phyloP scores from a whole-genome alignment of 768 basidiomycete genomes.

The Leccinum arenicola region DNA sequence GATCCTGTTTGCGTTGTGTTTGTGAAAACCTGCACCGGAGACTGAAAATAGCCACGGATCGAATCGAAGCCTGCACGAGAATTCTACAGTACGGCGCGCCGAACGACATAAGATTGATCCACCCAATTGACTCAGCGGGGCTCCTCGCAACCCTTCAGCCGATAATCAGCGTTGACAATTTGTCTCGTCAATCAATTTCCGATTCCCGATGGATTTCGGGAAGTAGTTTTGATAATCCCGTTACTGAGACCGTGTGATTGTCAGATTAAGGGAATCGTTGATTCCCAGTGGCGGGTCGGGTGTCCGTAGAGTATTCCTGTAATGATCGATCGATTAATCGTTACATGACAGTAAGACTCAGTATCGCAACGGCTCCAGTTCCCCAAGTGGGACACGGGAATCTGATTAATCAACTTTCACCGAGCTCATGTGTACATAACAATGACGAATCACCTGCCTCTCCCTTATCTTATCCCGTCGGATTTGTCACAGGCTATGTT shows the following conservation, averaged over 20 bases:
- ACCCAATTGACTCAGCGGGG: not conserved
- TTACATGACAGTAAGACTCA: not conserved
- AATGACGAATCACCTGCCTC: constrained; percentile 1
- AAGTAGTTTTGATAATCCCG: constrained; percentile 1
- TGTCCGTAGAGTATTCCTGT: not conserved
- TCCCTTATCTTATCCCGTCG: constrained; percentile 1
- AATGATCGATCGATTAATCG: not conserved
- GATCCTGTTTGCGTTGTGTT: not conserved
- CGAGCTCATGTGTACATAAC: not conserved
- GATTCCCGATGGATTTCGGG: not conserved
- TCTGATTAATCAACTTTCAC: not conserved
- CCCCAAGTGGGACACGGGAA: constrained; percentile 1
- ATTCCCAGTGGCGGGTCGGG: not conserved
- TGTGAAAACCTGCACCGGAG: not conserved
- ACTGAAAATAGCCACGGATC: not conserved
- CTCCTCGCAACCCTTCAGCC: not conserved
- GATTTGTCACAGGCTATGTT: not conserved
- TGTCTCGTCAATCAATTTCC: not conserved
- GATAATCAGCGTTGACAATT: not conserved
- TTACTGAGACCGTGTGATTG: not conserved
- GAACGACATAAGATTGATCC: not conserved
- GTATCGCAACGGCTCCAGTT: not conserved
- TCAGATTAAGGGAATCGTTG: not conserved
- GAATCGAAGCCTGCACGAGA: not conserved
- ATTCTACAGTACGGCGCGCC: no score